A percentile compares a stretch with the other conserved stretches of the same genome.
phyloP scores from a whole-genome alignment of 192 early-diverging fungal species.

The Thamnidium elegans region DNA sequence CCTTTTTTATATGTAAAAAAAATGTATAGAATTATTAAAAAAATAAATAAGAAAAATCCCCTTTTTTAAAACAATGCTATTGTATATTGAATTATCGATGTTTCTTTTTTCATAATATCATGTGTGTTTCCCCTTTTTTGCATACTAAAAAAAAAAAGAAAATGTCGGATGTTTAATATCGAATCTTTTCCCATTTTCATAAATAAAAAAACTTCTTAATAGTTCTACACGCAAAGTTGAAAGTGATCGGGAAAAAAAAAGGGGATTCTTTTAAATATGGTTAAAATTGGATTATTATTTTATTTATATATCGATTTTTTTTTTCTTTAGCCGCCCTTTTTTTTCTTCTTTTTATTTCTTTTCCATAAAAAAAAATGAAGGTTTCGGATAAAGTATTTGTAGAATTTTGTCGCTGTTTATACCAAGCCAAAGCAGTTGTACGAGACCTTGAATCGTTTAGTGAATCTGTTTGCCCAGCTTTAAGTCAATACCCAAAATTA shows the following conservation, averaged over 20 bases:
- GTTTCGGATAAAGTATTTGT: constrained; percentile 15
- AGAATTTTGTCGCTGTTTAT: constrained; percentile 26
- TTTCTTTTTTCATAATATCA: too few relatives aligned
- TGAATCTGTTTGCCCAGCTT: constrained; percentile 15
- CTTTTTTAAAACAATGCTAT: too few relatives aligned
- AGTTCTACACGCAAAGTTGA: not conserved
- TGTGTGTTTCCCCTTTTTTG: too few relatives aligned
- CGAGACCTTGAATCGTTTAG: constrained; percentile 23
- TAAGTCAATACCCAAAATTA: not conserved
- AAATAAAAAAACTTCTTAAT: constrained; percentile 4
- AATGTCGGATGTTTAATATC: not conserved
- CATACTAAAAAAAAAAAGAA: not conserved
- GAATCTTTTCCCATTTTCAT: not conserved
- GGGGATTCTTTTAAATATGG: not conserved
- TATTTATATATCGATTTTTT: not conserved
- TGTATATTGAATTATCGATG: too few relatives aligned
- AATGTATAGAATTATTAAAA: too few relatives aligned
- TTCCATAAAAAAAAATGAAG: not conserved
- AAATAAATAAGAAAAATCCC: too few relatives aligned
- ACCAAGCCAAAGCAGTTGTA: constrained; percentile 31
- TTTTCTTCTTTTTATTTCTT: not conserved
- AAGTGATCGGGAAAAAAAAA: constrained; percentile 1
- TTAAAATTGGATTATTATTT: not conserved
- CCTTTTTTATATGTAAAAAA: too few relatives aligned
- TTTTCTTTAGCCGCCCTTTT: not conserved